Evolutionary conservation across 257 asterid genomes (phyloP), one percentile per base, ranked within the genome.

Genomic region (Cinchona pubescens): DNA sequence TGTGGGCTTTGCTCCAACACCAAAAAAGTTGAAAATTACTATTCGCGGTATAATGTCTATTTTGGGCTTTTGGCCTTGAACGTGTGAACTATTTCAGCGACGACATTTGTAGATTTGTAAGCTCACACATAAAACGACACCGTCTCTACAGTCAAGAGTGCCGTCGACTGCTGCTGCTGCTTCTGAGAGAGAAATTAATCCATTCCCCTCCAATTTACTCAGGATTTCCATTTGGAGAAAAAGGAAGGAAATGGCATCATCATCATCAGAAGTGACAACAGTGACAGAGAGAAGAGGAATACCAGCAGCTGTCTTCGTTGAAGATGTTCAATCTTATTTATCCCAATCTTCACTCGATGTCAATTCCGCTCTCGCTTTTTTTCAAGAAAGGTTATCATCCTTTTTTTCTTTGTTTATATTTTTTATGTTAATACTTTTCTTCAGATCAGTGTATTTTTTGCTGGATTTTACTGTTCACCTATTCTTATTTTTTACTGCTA

Each of bases 281-380:
- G 72, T 76, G 64, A 48, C 87, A 69, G 96, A 90, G 89, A 87
- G 97, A 62, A 85, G 97, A 77, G 97, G 97, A n/a, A 89, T 94
- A 53, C 97, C 97, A 76, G 92, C 96, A 64, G 97, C 97, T 78
- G 74, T 90, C 74, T 94, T 94, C 69, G 98, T 94, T 11, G 95
- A 92, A 77, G 97, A 94, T 79, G 96, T 94, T 19, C 97, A 90
- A 76, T 83, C 89, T 7, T 94, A 92, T 84, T 89, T 94, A 40
- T 77, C 90, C 51, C 88, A 90, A 71, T 85, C 89, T 25, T 89
- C 84, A 67, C 94, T 90, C 69, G 96, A 92, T 49, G 97, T 84
- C 76, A 92, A 84, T 83, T 87, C 97, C 23, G 89, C 96, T 55
- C 95, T 94, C 56, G 87, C 97, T n/a, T 89, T 90, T 84, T 84